These are phyloP conservation scores for Leucoagaricus sp. DNA, from an alignment of 1,284 basidiomycete genomes.

Conservation along the genomic window DNA sequence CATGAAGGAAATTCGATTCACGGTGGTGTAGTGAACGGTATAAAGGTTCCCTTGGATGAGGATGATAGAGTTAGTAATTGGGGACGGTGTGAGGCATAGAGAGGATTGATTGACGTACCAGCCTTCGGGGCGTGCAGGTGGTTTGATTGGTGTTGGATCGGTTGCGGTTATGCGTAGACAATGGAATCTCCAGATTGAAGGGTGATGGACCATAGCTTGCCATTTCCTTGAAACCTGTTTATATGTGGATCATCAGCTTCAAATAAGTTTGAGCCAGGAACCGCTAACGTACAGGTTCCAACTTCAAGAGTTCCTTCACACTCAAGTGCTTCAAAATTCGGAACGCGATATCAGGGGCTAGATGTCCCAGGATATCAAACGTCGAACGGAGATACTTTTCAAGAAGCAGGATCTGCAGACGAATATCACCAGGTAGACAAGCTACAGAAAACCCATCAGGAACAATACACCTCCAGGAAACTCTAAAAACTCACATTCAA, in stretches of 20 bases:
- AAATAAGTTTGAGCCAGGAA: not conserved
- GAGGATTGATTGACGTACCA: constrained; percentile 60
- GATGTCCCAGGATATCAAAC: constrained; percentile 77
- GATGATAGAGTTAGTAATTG: not conserved
- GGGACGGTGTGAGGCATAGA: not conserved
- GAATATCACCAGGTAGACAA: constrained; percentile 76
- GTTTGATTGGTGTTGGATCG: constrained; percentile 68
- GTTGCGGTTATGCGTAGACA: constrained; percentile 72
- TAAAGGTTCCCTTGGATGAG: constrained; percentile 61
- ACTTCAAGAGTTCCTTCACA: constrained; percentile 64
- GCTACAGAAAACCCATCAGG: constrained; percentile 36
- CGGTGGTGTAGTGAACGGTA: constrained; percentile 84
- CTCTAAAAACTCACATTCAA: constrained; percentile 48
- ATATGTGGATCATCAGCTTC: not conserved
- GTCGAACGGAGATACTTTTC: constrained; percentile 81
- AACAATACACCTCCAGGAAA: not conserved
- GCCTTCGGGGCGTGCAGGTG: constrained; percentile 64
- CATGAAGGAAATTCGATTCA: constrained; percentile 82
- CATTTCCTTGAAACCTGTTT: constrained; percentile 75
- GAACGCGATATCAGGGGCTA: constrained; percentile 69
- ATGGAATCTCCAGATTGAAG: constrained; percentile 78
- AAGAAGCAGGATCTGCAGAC: constrained; percentile 74
- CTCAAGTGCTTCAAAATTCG: constrained; percentile 67
- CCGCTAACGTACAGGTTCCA: constrained; percentile 47
- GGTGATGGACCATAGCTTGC: constrained; percentile 67